phyloP scores from a whole-genome alignment of 441 rosid species.

The Monsonia emarginata region DNA sequence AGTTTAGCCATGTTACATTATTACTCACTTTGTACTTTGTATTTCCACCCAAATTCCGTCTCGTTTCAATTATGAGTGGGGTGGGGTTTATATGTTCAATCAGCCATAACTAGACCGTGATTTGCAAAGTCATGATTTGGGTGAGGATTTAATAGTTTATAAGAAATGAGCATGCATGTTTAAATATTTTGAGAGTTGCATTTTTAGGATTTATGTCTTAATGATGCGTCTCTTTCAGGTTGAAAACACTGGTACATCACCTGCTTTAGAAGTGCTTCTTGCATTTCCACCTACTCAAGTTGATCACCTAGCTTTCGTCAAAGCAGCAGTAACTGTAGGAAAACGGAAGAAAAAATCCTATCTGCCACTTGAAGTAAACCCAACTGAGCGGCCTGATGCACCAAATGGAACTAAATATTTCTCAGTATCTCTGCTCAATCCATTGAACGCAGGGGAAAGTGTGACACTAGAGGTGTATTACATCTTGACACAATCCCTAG shows the following conservation, averaged over 20 bases:
- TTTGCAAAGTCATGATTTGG: background rate
- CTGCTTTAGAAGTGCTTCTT: constrained; percentile 66
- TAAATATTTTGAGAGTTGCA: background rate
- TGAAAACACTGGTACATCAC: constrained; percentile 51
- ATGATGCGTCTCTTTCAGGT: constrained; percentile 40
- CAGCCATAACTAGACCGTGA: background rate
- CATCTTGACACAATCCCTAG: constrained; percentile 63
- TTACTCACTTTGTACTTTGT: background rate
- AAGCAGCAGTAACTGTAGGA: constrained; percentile 60
- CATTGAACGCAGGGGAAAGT: constrained; percentile 54
- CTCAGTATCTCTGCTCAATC: constrained; percentile 39
- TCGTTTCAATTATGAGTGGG: background rate
- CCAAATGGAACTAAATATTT: constrained; percentile 66
- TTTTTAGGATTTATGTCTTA: background rate
- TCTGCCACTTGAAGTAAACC: constrained; percentile 49
- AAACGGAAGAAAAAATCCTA: constrained; percentile 66
- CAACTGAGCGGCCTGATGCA: constrained; percentile 55
- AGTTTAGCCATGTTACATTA: background rate
- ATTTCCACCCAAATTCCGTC: background rate
- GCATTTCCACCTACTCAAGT: constrained; percentile 67
- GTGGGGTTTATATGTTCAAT: too few relatives aligned
- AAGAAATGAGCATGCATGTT: background rate
- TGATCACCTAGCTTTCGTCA: constrained; percentile 56
- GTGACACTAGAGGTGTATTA: constrained; percentile 69
- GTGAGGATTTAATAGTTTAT: constrained; percentile 8